These are phyloP conservation scores for Mycena capillaripes DNA, from an alignment of 768 basidiomycete genomes.

Conservation along the genomic window DNA sequence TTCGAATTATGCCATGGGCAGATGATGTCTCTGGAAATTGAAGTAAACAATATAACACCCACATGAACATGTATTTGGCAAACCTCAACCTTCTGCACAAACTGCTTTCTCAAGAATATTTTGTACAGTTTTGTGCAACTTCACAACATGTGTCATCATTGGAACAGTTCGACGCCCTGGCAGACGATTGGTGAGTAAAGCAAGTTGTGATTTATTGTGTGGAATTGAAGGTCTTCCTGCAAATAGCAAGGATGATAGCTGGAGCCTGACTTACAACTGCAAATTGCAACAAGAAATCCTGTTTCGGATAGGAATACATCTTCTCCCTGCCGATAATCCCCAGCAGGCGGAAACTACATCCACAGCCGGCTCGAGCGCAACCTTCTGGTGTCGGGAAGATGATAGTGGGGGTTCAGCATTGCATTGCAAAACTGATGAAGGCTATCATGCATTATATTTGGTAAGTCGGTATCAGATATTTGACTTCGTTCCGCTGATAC, in stretches of 20 bases:
- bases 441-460: not conserved
- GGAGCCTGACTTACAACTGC: constrained; percentile 41
- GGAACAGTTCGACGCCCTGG: constrained; percentile 48
- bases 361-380: constrained; percentile 40
- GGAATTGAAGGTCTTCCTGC: no score
- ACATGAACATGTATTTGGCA: constrained; percentile 48
- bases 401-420: constrained; percentile 38
- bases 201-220: not conserved
- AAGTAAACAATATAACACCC: constrained; percentile 51
- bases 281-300: constrained; percentile 39
- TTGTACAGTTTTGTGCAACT: constrained; percentile 47
- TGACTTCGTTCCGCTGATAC: not conserved
- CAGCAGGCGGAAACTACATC: constrained; percentile 46
- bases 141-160: constrained; percentile 45
- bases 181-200: constrained; percentile 25
- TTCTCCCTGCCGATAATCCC: constrained; percentile 49
- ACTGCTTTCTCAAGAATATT: constrained; percentile 45
- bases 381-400: constrained; percentile 42
- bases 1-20: constrained; percentile 11
- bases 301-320: constrained; percentile 40
- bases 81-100: constrained; percentile 46
- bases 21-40: constrained; percentile 1
- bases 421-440: constrained; percentile 35
- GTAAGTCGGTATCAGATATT: not conserved
- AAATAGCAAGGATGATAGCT: not conserved